Evolutionary conservation across 2,329 filamentous ascomycete genomes (phyloP).

Genomic region (Aspergillus phoenicis): DNA sequence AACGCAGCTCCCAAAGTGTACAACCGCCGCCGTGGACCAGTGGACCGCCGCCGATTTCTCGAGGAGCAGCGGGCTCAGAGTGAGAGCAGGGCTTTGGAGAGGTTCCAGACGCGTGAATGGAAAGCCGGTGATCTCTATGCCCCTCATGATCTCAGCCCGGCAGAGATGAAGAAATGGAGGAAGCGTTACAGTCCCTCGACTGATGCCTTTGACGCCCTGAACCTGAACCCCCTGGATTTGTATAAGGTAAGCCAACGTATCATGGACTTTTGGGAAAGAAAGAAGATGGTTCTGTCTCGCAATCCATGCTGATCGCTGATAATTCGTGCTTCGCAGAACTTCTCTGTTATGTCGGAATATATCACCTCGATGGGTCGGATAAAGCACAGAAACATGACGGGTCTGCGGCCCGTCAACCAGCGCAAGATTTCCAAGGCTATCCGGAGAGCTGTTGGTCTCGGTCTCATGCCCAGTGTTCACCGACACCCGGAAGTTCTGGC

Average conservation of each 20-base stretch:
- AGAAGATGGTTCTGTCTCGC: neutral
- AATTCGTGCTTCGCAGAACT: constrained; percentile 65
- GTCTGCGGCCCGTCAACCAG: constrained; percentile 85
- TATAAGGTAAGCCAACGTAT: constrained; percentile 71
- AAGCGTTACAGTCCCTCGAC: constrained; percentile 55
- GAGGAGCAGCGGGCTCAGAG: constrained; percentile 40
- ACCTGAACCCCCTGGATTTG: constrained; percentile 76
- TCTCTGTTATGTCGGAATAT: constrained; percentile 86
- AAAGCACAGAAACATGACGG: constrained; percentile 72
- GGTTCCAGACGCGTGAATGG: constrained; percentile 66
- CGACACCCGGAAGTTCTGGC: constrained; percentile 79
- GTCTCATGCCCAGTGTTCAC: constrained; percentile 89
- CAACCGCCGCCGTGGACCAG: constrained; percentile 28
- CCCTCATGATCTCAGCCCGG: constrained; percentile 78
- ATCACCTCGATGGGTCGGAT: constrained; percentile 85
- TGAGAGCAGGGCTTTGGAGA: constrained; percentile 44
- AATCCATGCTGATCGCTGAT: constrained; percentile 14
- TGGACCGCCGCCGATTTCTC: constrained; percentile 37
- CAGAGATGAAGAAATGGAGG: constrained; percentile 82
- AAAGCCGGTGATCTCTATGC: constrained; percentile 81
- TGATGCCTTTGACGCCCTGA: constrained; percentile 79
- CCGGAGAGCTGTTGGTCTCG: constrained; percentile 81
- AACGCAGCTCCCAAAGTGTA: constrained; percentile 24
- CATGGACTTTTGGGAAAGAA: constrained; percentile 11
- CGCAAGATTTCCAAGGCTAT: constrained; percentile 91